Conservation (phyloP, 225 moss, liverwort and hornwort species). For the Thuidium tamariscinum region DNA sequence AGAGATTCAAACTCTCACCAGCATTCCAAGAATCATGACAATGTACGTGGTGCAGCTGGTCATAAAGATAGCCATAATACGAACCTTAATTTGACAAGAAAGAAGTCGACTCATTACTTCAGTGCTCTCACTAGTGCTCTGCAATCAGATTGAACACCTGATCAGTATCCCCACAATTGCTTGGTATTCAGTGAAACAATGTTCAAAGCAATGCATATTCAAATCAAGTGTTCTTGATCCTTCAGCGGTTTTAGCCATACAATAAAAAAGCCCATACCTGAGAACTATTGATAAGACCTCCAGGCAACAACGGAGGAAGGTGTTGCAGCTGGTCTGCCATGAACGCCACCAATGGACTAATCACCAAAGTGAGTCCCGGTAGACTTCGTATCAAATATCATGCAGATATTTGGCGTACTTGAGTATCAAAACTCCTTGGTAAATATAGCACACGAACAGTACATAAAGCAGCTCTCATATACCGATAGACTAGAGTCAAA, state of each 20-base stretch:
- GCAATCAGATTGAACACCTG: neutral
- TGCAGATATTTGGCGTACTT: neutral
- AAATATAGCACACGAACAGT: neutral
- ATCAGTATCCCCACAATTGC: neutral
- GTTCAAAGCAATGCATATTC: neutral
- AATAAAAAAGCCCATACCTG: constrained; percentile 34
- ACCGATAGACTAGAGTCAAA: neutral
- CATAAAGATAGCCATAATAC: neutral
- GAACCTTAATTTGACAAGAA: constrained; percentile 73
- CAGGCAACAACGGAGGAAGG: constrained; percentile 73
- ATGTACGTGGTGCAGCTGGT: neutral
- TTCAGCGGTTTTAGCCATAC: neutral
- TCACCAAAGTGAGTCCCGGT: constrained; percentile 74
- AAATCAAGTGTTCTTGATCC: neutral
- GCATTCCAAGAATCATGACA: neutral
- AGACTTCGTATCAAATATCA: neutral
- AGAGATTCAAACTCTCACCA: neutral
- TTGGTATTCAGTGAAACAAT: neutral
- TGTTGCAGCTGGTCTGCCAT: constrained; percentile 84
- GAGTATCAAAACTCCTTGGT: neutral
- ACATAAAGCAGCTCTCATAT: neutral
- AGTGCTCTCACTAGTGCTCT: constrained; percentile 73
- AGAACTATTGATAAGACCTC: constrained; percentile 75
- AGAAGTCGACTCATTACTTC: constrained; percentile 48
- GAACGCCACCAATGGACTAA: constrained; percentile 86